These are phyloP conservation scores for Colletotrichum magnum DNA, from an alignment of 2,329 filamentous ascomycete species.

Conservation along the genomic window DNA sequence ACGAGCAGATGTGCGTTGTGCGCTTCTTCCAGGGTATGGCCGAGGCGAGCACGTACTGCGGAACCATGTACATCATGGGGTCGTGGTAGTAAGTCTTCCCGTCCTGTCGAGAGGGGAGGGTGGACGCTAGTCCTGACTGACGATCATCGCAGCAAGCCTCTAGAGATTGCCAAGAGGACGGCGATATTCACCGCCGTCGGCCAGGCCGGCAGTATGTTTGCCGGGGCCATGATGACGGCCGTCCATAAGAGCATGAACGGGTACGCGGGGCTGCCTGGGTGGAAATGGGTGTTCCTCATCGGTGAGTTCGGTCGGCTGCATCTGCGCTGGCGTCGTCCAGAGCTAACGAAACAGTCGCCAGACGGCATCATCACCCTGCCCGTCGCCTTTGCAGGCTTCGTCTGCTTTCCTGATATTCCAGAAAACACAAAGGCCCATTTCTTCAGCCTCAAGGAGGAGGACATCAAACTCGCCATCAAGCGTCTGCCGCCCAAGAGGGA, in stretches of 20 bases:
- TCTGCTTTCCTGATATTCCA: conserved; percentile 65
- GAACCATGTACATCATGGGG: conserved; percentile 59
- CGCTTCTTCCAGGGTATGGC: conserved; percentile 56
- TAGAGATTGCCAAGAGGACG: conserved; percentile 73
- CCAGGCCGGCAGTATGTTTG: conserved; percentile 71
- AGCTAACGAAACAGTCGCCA: not conserved
- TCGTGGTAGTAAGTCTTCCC: conserved; percentile 67
- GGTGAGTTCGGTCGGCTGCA: not conserved
- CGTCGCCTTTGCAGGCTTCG: conserved; percentile 64
- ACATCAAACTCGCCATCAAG: conserved; percentile 45
- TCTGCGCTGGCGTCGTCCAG: not conserved
- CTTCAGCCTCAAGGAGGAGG: conserved; percentile 44
- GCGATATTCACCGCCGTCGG: conserved; percentile 75
- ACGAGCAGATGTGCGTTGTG: conserved; percentile 51
- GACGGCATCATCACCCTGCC: conserved; percentile 67
- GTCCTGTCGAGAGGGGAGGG: not conserved
- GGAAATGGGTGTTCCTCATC: conserved; percentile 63
- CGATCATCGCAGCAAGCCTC: conserved; percentile 52
- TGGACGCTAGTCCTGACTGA: not conserved
- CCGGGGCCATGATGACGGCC: conserved; percentile 69
- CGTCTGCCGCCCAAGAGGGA: conserved; percentile 49
- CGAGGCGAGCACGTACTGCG: conserved; percentile 56
- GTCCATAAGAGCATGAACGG: conserved; percentile 55
- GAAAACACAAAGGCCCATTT: conserved; percentile 54
- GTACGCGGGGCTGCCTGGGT: conserved; percentile 59